Base-by-base conservation (phyloP, 2,329 filamentous ascomycete genomes). In the Thielaviopsis ethacetica region DNA sequence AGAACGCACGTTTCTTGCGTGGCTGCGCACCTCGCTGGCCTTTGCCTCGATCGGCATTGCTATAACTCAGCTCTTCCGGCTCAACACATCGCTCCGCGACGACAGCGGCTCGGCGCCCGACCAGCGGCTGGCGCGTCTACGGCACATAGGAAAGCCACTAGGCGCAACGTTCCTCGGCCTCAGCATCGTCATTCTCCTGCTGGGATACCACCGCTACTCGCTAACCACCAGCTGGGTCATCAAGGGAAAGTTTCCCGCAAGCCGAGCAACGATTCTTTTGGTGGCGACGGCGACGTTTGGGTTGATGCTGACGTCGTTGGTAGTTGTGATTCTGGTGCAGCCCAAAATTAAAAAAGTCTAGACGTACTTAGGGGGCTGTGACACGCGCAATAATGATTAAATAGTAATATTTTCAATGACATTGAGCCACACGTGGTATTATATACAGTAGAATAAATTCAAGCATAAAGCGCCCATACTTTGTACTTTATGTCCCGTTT, bases 1-100 rank as follows among this genome's bases (percentile, higher is more conserved):
- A 90, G 88, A 93, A 71, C 80, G 88, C 21, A 93, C 88, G 0
- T 93, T 91, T 70, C 80, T 93, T 34, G 88, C 88, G 58, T 93
- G 88, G 88, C 77, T 93, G 51, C 81, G 88, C 57, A 93, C 88
- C 2, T 90, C 85, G 2, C 78, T 93, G 41, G 83, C 85, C 24
- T 93, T 93, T 66, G 86, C 87, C 12, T 86, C 81, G 38, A 91
- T 93, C 64, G 88, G 88, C 60, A 86, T 93, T 61, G 88, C 86
- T 51, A 80, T 93, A 49, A 91, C 88, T 1, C 88, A 93, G 69
- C 80, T 93, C 54, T 91, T 93, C 72, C 84, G 88, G 26, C 81
- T 93, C 60, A 91, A 91, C 72, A 86, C 83, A 0, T 78, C 81
- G 9, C 72, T 86, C 49, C 67, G 71, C 22, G 65, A 67, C 47